Percentiles rank a stretch among this genome's conserved stretches.
phyloP scores from a whole-genome alignment of 2,329 filamentous ascomycete genomes.

The Domatiomyces catenatus region DNA sequence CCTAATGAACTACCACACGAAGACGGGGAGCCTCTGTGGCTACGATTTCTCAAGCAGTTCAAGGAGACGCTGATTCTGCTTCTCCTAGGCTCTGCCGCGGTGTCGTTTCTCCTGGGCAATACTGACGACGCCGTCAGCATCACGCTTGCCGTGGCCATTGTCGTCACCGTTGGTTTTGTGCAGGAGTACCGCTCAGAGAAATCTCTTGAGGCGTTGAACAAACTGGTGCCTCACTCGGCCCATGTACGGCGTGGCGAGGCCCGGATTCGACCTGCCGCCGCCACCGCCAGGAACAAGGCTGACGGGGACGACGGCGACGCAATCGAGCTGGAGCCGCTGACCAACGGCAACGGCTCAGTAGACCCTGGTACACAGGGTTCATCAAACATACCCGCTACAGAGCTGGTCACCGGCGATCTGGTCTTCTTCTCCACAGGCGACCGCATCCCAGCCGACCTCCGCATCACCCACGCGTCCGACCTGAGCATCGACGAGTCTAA shows the following conservation, averaged over 20 bases:
- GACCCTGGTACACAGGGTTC: slow-evolving; percentile 50
- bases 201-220: slow-evolving; percentile 85
- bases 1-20: slow-evolving; percentile 92
- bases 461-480: slow-evolving; percentile 79
- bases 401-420: slow-evolving; percentile 82
- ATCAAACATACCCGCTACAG: slow-evolving; percentile 67
- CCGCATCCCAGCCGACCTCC: slow-evolving; percentile 87
- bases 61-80: slow-evolving; percentile 88
- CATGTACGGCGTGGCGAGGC: slow-evolving; percentile 57
- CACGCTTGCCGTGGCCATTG: slow-evolving; percentile 87
- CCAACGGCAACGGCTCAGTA: slow-evolving; percentile 31
- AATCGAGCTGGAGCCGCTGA: slow-evolving; percentile 36
- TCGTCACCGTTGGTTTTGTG: slow-evolving; percentile 88
- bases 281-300: slow-evolving; percentile 6
- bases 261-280: neutral
- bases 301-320: slow-evolving; percentile 22
- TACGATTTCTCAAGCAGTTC: slow-evolving; percentile 91
- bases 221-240: slow-evolving; percentile 85
- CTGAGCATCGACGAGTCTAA: slow-evolving; percentile 94
- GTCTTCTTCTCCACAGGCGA: slow-evolving; percentile 92
- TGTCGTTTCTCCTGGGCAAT: slow-evolving; percentile 84
- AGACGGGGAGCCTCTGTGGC: slow-evolving; percentile 81
- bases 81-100: slow-evolving; percentile 72
- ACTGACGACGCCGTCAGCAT: slow-evolving; percentile 92
- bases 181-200: slow-evolving; percentile 97